Evolutionary conservation across 1,284 basidiomycete species (phyloP), one percentile per base, ranked within the genome.

Genomic region (Austroboletus rostrupii): DNA sequence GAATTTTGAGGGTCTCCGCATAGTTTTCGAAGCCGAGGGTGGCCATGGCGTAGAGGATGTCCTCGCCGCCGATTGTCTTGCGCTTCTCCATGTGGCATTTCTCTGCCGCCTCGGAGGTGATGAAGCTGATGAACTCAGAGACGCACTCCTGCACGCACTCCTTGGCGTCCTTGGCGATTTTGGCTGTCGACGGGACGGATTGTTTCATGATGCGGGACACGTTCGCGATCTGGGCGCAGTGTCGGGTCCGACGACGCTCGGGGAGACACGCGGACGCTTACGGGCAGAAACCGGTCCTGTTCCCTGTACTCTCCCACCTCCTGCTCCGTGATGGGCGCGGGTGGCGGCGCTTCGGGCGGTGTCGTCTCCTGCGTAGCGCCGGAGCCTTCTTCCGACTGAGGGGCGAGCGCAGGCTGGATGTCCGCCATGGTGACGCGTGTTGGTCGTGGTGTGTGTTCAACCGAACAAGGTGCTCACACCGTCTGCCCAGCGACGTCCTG

Each of bases 71-170:
- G 45, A 97, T 92, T 39, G 87, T 89, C 71, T 89, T 89, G 50
- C 87, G 74, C 68, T 94, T 94, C 71, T 94, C 91, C 54, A 88
- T 75, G 61, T 87, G 82, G 59, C 91, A 92, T 60, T 90, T 90
- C 70, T 95, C 92, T 19, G 87, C 87, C 3, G 92, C 92, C 66
- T 95, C 92, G 33, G 84, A 87, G 28, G 92, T 94, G 68, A 97
- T 91, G 74, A 97, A 97, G 60, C 84, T 87, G 68, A 97, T 97
- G 72, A 96, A 94, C 73, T 97, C 95, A 37, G 89, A 93, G 45
- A 96, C 92, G 70, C 92, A 96, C 70, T 96, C 92, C 70, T 97
- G 94, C 42, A 97, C 91, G 69, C 90, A 93, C 70, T 97, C 93
- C 68, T 97, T 97, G 21, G 94, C 92, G 70, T 97, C 94, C 68